These are phyloP conservation scores for Cucurbita argyrosperma DNA, from an alignment of 306 rosid species.

Conservation along the genomic window DNA sequence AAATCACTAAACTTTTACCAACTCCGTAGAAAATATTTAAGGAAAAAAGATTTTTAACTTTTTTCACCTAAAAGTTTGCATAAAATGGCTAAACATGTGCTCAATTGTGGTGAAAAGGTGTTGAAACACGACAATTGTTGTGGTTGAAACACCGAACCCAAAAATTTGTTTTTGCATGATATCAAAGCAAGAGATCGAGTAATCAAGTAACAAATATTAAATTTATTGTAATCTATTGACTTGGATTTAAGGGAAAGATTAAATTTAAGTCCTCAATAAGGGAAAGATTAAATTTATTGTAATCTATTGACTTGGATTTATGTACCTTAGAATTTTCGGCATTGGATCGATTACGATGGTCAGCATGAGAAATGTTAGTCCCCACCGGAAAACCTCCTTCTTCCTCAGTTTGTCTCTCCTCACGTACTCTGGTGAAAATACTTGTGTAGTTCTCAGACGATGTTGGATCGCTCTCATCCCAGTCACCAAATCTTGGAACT, in stretches of 20 bases:
- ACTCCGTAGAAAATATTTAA: not conserved
- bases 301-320: not conserved
- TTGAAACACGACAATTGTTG: too few relatives aligned
- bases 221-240: not conserved
- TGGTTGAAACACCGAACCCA: not conserved
- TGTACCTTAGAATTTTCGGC: constrained; percentile 5
- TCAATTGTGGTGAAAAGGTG: not conserved
- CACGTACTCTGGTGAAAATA: constrained; percentile 10
- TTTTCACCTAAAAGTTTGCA: not conserved
- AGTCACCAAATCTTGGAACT: constrained; percentile 14
- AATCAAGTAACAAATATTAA: too few relatives aligned
- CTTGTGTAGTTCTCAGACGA: constrained; percentile 5
- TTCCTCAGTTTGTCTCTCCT: not conserved
- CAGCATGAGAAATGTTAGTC: not conserved
- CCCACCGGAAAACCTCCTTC: constrained; percentile 3
- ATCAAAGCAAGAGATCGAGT: not conserved
- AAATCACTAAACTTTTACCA: not conserved
- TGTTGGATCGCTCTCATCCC: constrained; percentile 17
- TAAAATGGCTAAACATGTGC: not conserved
- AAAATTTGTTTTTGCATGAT: not conserved
- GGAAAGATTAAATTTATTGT: not conserved
- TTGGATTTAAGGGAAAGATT: not conserved
- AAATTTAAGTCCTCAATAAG: not conserved
- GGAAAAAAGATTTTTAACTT: not conserved
- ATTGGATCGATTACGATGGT: not conserved